A percentile compares a stretch with the other conserved stretches of the same genome.
phyloP scores from a whole-genome alignment of 257 asterid species.

The Solanum chaucha region DNA sequence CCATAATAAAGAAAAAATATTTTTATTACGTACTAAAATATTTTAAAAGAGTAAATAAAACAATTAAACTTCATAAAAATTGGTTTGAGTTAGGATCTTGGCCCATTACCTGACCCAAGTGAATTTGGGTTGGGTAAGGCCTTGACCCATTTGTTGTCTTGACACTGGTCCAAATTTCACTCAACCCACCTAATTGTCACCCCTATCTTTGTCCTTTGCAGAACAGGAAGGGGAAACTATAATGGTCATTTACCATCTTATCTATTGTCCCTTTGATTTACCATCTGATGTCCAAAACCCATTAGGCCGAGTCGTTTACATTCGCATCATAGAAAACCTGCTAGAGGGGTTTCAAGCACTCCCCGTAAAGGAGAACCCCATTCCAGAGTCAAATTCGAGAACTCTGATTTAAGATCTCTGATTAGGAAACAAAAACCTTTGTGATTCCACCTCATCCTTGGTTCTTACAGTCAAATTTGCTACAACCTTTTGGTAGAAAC shows the following conservation, averaged over 20 bases:
- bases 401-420: neutral
- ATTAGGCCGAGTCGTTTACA: neutral
- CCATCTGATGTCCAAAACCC: neutral
- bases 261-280: neutral
- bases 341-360: neutral
- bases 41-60: no score
- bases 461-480: neutral
- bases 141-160: no score
- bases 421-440: neutral
- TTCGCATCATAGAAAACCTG: rapidly evolving
- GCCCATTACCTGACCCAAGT: no score
- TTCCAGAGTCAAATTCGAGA: neutral
- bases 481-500: neutral
- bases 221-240: neutral
- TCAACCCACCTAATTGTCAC: no score
- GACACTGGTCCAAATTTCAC: no score
- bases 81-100: no score
- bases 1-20: no score
- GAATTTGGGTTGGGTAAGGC: no score
- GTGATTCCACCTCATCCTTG: neutral
- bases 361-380: neutral
- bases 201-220: neutral
- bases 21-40: no score
- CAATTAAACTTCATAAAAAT: no score
- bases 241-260: neutral